A percentile compares a stretch with the other conserved stretches of the same genome.
Conservation (phyloP, 441 rosid species). For the Populus hybrid region DNA sequence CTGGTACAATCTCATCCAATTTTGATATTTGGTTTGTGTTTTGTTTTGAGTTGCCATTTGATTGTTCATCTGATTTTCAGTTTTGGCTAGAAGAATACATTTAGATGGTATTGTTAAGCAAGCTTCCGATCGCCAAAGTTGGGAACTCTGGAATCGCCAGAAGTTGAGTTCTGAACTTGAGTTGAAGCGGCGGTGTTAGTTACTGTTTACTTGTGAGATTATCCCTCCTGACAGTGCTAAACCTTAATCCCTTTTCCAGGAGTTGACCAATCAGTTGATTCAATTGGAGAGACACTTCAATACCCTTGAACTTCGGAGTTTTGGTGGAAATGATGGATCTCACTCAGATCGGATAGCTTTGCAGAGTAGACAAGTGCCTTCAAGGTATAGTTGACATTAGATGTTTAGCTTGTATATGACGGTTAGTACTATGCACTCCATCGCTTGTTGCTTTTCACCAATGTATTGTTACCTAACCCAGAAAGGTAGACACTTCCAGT, state of each 20-base stretch:
- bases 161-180: slow-evolving; percentile 84
- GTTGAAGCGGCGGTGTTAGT: slow-evolving; percentile 54
- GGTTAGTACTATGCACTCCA: not conserved
- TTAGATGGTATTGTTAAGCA: slow-evolving; percentile 83
- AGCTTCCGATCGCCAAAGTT: slow-evolving; percentile 74
- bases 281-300: slow-evolving; percentile 90
- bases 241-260: slow-evolving; percentile 44
- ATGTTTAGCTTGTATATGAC: not conserved
- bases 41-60: slow-evolving; percentile 7
- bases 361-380: slow-evolving; percentile 53
- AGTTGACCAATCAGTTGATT: slow-evolving; percentile 78
- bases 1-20: not conserved
- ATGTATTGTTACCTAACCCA: not conserved
- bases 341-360: slow-evolving; percentile 42
- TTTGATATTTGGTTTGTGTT: not conserved
- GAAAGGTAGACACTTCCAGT: slow-evolving; percentile 57
- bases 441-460: not conserved
- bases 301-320: slow-evolving; percentile 75
- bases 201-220: slow-evolving; percentile 17
- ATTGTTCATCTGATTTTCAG: slow-evolving; percentile 44
- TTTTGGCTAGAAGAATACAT: slow-evolving; percentile 72
- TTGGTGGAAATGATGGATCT: slow-evolving; percentile 54
- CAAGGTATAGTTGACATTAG: slow-evolving; percentile 48
- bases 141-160: slow-evolving; percentile 92
- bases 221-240: slow-evolving; percentile 13